phyloP scores from a whole-genome alignment of 352 stramenopile species.

The Globisporangium uncinulatum region DNA sequence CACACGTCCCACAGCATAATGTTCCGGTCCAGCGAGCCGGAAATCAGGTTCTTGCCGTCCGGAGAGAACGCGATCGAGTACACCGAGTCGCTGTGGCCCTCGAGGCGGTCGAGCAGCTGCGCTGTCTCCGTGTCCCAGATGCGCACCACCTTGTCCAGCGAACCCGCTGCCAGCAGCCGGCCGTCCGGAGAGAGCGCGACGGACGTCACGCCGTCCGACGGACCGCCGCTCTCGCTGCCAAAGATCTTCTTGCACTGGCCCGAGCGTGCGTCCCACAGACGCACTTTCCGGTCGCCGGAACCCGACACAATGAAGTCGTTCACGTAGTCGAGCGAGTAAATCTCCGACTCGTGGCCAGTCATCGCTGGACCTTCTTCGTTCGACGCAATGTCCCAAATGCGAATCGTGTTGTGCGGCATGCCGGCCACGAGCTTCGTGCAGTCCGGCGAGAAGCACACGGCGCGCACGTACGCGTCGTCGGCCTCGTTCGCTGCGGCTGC shows the following conservation, averaged over 20 bases:
- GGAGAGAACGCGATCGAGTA: constrained; percentile 87
- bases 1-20: constrained; percentile 87
- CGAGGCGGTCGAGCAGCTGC: constrained; percentile 73
- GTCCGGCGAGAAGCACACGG: constrained; percentile 82
- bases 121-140: constrained; percentile 84
- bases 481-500: constrained; percentile 51
- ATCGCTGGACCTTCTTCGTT: constrained; percentile 81
- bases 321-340: constrained; percentile 85
- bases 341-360: constrained; percentile 81
- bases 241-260: constrained; percentile 85
- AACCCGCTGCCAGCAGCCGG: constrained; percentile 67
- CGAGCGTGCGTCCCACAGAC: constrained; percentile 76
- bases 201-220: constrained; percentile 76
- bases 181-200: constrained; percentile 77
- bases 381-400: constrained; percentile 82
- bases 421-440: constrained; percentile 82
- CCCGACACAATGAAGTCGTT: constrained; percentile 86
- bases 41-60: constrained; percentile 85
- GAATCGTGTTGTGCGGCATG: constrained; percentile 87
- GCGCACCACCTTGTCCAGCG: constrained; percentile 81
- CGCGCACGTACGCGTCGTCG: constrained; percentile 78
- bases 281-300: constrained; percentile 77
- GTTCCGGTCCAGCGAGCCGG: constrained; percentile 75
- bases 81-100: constrained; percentile 83
- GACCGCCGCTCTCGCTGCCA: constrained; percentile 70